Evolutionary conservation across 2,329 filamentous ascomycete species (phyloP).

Genomic region (Cercospora zeina): DNA sequence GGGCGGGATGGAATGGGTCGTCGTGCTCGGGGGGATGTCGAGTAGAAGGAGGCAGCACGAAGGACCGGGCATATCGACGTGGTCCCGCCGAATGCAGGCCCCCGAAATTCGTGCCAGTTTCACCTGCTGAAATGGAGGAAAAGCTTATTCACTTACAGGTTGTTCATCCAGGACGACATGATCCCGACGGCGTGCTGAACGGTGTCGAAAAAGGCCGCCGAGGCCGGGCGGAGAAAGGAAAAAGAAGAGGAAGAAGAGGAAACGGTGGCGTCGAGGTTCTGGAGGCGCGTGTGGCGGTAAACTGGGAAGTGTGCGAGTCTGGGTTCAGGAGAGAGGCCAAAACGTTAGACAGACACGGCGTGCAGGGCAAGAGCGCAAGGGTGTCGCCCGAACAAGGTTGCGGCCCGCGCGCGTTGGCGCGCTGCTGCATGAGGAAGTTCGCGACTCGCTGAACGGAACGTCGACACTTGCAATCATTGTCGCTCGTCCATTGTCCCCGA

Average conservation of each 20-base stretch:
- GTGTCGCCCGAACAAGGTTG: constrained; percentile 8
- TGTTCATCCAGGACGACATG: constrained; percentile 45
- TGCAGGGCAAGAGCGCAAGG: constrained; percentile 1
- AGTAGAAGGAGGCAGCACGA: constrained; percentile 10
- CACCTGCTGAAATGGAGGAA: constrained; percentile 26
- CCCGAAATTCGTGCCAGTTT: constrained; percentile 29
- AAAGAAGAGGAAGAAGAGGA: constrained; percentile 1
- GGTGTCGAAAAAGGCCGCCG: not conserved
- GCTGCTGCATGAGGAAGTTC: constrained; percentile 9
- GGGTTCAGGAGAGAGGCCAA: constrained; percentile 10
- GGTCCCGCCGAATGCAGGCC: constrained; percentile 28
- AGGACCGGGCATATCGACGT: constrained; percentile 22
- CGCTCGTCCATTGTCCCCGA: not conserved
- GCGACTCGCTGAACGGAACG: not conserved
- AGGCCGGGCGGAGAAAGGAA: constrained; percentile 6
- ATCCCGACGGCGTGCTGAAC: constrained; percentile 16
- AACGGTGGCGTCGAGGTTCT: not conserved
- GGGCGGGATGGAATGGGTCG: not conserved
- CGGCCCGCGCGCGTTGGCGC: not conserved
- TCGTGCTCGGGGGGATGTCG: not conserved
- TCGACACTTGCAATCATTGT: not conserved
- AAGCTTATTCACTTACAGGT: constrained; percentile 40
- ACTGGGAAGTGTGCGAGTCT: not conserved
- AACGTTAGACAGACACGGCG: not conserved
- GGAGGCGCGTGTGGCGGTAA: not conserved